Conservation (phyloP, 805 yeast genomes). For the Candida morakotiae region DNA sequence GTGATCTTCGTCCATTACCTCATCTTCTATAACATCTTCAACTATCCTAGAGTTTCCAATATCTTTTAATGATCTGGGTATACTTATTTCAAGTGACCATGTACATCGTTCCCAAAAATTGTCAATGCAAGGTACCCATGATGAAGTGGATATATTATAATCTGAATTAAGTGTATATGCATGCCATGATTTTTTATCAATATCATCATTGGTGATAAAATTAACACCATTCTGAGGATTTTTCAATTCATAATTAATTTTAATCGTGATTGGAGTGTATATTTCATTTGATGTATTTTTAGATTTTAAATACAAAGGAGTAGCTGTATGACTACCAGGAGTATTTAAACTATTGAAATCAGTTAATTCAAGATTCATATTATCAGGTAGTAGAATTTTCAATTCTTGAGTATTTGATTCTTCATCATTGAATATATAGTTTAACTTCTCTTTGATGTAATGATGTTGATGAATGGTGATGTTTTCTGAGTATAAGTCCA, state of each 20-base stretch:
- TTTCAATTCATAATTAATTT: conserved; percentile 59
- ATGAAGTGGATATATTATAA: conserved; percentile 74
- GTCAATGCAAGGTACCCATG: conserved; percentile 98
- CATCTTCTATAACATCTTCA: conserved; percentile 27
- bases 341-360: conserved; percentile 19
- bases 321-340: conserved; percentile 26
- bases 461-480: conserved; percentile 55
- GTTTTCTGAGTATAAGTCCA: conserved; percentile 41
- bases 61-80: conserved; percentile 76
- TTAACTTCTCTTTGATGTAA: conserved; percentile 48
- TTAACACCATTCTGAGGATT: conserved; percentile 72
- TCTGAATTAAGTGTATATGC: conserved; percentile 83
- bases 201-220: conserved; percentile 61
- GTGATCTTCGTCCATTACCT: conserved; percentile 23
- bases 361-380: conserved; percentile 51
- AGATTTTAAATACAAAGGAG: conserved; percentile 33
- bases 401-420: conserved; percentile 55
- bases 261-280: conserved; percentile 71
- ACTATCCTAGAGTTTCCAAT: conserved; percentile 48
- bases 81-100: conserved; percentile 86
- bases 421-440: conserved; percentile 47
- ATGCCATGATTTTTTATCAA: conserved; percentile 62
- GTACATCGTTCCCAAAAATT: conserved; percentile 83
- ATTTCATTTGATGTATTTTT: conserved; percentile 31
- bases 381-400: conserved; percentile 59